Base-by-base conservation (phyloP, 768 basidiomycete species). In the Phaffia tasmanica region DNA sequence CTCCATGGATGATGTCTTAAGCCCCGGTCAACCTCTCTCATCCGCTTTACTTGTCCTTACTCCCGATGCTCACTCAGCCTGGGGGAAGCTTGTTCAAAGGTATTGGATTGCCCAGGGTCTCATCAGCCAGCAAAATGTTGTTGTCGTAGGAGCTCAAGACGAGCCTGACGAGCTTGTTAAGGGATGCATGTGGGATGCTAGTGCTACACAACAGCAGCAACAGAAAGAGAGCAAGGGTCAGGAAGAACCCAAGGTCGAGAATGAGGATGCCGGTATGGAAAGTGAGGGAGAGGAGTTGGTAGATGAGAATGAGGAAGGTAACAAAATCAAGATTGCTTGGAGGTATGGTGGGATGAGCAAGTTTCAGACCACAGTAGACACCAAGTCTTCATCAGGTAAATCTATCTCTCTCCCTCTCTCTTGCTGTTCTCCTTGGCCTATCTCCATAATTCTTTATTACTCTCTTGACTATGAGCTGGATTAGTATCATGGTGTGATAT, bases 281-380 rank as follows among this genome's bases (percentile, higher is more conserved):
- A 73, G 71, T 62, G 74, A 75, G 21, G 76, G 77, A 16, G 76
- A 76, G 30, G 72, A 66, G n/a, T 70, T 70, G 46, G 70, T 70
- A n/a, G 54, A 53, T 4, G 69, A 68, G 48, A 58, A 62, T 15
- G 74, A 58, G 47, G 81, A 78, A 51, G 80, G 55, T 49, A 63
- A 67, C 30, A 85, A 84, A 72, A 87, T 93, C 70, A 94, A 88
- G 79, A 98, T 99, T 72, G 95, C 95, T 35, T 99, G 95, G 89
- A 82, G 95, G 73, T 99, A 99, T 76, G 89, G 90, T 73, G 82
- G 85, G 65, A 88, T 97, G 88, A 88, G 86, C 78, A 85, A 81
- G 77, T 94, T 95, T 75, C 83, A 89, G 78, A 95, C 92, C 4
- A 90, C 89, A 2, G 84, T 91, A 25, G 74, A 63, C 15, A 48